Percentiles rank a stretch among this genome's conserved stretches.
Evolutionary conservation across 768 basidiomycete genomes (phyloP).

Genomic region (Kwoniella pini): DNA sequence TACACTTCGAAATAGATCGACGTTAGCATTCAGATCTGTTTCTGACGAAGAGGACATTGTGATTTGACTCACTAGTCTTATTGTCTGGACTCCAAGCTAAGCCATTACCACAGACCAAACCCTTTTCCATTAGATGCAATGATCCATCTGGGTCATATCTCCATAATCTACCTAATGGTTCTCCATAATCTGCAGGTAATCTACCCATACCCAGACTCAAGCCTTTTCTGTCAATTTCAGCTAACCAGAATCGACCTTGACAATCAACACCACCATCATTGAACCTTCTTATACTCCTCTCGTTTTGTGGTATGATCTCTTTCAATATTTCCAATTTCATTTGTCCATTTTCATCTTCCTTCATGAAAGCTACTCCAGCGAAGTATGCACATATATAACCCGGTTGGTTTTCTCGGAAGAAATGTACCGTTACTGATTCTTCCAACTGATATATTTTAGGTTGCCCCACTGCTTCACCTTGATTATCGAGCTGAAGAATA

Average conservation of each 20-base stretch:
- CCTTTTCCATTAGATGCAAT: conserved; percentile 26
- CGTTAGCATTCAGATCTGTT: neutral
- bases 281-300: conserved; percentile 22
- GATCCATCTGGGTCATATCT: conserved; percentile 27
- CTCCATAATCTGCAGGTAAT: conserved; percentile 20
- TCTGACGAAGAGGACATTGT: too few relatives aligned
- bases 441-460: conserved; percentile 17
- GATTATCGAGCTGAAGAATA: conserved; percentile 19
- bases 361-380: conserved; percentile 24
- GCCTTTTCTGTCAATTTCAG: conserved; percentile 30
- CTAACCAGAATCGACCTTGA: conserved; percentile 29
- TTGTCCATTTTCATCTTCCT: conserved; percentile 14
- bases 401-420: conserved; percentile 27
- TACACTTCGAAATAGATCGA: conserved; percentile 17
- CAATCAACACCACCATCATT: conserved; percentile 32
- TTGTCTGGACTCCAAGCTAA: conserved; percentile 32
- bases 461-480: conserved; percentile 11
- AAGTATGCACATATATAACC: conserved; percentile 31
- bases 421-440: conserved; percentile 29
- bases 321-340: conserved; percentile 23
- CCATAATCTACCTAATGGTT: conserved; percentile 24
- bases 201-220: conserved; percentile 17
- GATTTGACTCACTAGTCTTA: conserved; percentile 19
- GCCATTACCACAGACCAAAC: conserved; percentile 31
- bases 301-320: conserved; percentile 28